A percentile compares a stretch with the other conserved stretches of the same genome.
Evolutionary conservation across 106 monocot genomes (phyloP).

Genomic region (Amphibolis antarctica): DNA sequence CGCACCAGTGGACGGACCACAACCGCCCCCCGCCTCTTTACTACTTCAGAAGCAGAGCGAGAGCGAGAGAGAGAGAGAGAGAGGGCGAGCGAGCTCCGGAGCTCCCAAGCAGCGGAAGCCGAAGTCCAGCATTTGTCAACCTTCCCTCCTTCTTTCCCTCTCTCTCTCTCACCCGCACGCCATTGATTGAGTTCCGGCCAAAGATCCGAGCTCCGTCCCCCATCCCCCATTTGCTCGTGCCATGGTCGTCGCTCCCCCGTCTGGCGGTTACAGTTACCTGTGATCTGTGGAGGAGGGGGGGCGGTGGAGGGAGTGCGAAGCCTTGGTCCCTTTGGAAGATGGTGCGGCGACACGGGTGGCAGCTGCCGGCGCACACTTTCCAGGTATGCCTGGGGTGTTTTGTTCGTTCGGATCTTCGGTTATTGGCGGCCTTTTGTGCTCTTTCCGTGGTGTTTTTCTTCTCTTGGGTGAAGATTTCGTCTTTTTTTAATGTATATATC

Average conservation of each 20-base stretch:
- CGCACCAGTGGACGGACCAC: no score
- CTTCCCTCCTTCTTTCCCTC: no score
- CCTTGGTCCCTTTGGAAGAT: conserved; percentile 14
- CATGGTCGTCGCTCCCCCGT: not conserved
- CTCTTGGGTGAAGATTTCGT: not conserved
- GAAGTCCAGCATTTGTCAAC: no score
- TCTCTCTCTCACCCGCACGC: no score
- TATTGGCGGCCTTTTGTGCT: not conserved
- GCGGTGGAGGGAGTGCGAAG: not conserved
- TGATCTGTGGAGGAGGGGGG: not conserved
- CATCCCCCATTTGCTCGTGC: not conserved
- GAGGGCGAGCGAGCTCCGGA: no score
- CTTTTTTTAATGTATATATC: not conserved
- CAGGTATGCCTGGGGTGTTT: conserved; percentile 34
- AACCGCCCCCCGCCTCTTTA: no score
- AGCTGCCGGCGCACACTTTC: conserved; percentile 85
- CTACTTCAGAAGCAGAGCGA: no score
- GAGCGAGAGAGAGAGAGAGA: no score
- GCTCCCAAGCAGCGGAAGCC: no score
- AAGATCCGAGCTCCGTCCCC: not conserved
- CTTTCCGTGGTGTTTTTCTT: not conserved
- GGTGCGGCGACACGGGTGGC: conserved; percentile 94
- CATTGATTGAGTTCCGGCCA: no score
- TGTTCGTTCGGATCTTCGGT: not conserved
- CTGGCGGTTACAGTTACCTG: not conserved